Percentiles rank a stretch among this genome's conserved stretches.
These are phyloP conservation scores for Macrolepiota albuminosa DNA, from an alignment of 768 basidiomycete genomes.

Conservation along the genomic window DNA sequence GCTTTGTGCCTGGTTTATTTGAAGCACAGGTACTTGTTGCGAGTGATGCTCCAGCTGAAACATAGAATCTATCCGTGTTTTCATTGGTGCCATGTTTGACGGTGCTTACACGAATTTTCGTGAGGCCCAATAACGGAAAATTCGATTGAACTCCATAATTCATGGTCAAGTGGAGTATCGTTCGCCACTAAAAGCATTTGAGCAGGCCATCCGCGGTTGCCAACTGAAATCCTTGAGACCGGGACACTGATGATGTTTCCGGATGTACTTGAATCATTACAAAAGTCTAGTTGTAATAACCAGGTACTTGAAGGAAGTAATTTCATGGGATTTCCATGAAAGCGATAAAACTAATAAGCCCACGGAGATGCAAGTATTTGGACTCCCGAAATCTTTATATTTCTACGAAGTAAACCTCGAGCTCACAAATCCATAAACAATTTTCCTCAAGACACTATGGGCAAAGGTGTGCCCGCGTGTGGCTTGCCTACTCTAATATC, in stretches of 20 bases:
- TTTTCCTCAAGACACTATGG: constrained; percentile 2
- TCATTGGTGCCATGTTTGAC: not conserved
- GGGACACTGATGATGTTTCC: not conserved
- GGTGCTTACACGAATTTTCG: not conserved
- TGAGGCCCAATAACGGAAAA: not conserved
- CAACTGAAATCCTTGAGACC: not conserved
- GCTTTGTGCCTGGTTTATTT: not conserved
- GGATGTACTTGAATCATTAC: not conserved
- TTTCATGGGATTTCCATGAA: not conserved
- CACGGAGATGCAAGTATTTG: not conserved
- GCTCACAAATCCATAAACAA: not conserved
- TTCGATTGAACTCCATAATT: not conserved
- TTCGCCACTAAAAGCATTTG: not conserved
- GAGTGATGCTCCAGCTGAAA: not conserved
- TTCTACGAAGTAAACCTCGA: not conserved
- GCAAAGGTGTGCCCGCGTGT: not conserved
- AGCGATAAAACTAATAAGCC: not conserved
- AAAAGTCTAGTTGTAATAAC: too few species aligned
- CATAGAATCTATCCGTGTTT: too few species aligned
- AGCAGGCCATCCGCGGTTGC: not conserved
- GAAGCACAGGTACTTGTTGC: not conserved
- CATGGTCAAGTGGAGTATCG: not conserved
- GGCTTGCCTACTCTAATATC: not conserved
- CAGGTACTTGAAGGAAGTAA: not conserved
- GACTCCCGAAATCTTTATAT: not conserved